A percentile compares a stretch with the other conserved stretches of the same genome.
Conservation (phyloP, 768 basidiomycete species). For the Trametes elegans region DNA sequence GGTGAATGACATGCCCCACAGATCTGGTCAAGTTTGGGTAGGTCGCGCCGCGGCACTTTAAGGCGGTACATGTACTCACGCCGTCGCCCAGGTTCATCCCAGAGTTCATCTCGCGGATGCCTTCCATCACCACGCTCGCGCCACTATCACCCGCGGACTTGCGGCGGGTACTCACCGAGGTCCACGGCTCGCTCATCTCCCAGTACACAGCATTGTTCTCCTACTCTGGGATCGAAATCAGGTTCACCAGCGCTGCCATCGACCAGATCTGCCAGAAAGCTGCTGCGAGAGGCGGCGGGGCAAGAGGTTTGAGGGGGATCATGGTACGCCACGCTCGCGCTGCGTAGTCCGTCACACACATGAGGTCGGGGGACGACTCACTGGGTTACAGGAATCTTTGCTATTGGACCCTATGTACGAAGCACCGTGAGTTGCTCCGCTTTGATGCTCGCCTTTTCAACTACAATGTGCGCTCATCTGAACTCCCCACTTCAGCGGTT, state of each 20-base stretch:
- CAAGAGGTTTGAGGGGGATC: constrained; percentile 84
- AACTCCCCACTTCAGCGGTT: constrained; percentile 46
- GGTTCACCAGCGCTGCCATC: constrained; percentile 80
- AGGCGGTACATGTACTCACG: background rate
- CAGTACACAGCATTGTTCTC: constrained; percentile 86
- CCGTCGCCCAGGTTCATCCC: constrained; percentile 72
- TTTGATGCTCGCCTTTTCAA: constrained; percentile 3
- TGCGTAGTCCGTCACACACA: no score
- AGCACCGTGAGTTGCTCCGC: constrained; percentile 85
- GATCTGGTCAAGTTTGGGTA: constrained; percentile 88
- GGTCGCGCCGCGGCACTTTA: constrained; percentile 1
- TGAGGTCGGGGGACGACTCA: no score
- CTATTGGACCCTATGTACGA: constrained; percentile 92
- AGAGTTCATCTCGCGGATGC: constrained; percentile 92
- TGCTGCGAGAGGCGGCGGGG: constrained; percentile 81
- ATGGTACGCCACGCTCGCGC: constrained; percentile 68
- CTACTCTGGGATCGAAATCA: constrained; percentile 81
- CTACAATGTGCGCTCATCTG: background rate
- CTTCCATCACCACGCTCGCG: constrained; percentile 82
- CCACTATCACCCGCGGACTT: constrained; percentile 81
- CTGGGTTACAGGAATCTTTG: constrained; percentile 60
- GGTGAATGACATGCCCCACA: constrained; percentile 22
- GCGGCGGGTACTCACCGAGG: constrained; percentile 87
- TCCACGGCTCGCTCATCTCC: constrained; percentile 85
- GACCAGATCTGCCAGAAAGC: constrained; percentile 82